Evolutionary conservation across 2,329 filamentous ascomycete genomes (phyloP).

Genomic region (Chrysosphaeria jannelii): DNA sequence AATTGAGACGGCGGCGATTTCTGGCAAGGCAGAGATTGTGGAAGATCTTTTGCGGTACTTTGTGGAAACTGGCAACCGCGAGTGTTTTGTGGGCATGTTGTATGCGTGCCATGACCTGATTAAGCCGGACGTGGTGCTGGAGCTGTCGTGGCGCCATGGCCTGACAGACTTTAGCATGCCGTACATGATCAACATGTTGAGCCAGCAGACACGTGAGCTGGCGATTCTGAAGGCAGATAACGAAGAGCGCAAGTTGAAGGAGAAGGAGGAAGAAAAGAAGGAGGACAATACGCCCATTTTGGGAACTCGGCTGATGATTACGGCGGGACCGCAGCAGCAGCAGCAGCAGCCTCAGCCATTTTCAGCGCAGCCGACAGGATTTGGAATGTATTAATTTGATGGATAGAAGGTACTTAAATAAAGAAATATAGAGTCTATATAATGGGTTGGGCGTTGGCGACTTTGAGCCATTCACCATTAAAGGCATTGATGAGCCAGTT

Average conservation of each 20-base stretch:
- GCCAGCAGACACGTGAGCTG: conserved; percentile 69
- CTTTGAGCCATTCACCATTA: conserved; percentile 71
- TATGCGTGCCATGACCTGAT: conserved; percentile 97
- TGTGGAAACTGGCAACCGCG: conserved; percentile 92
- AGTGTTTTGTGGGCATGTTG: conserved; percentile 99
- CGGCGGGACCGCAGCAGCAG: conserved; percentile 33
- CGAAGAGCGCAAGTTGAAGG: conserved; percentile 22
- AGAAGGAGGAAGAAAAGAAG: conserved; percentile 31
- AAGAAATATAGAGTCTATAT: too few species aligned
- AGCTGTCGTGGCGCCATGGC: conserved; percentile 88
- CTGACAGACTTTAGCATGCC: conserved; percentile 97
- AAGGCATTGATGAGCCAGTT: conserved; percentile 95
- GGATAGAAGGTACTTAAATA: too few species aligned
- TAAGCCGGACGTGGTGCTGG: conserved; percentile 69
- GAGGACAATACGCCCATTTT: conserved; percentile 88
- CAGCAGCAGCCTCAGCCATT: conserved; percentile 26
- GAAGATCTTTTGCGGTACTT: conserved; percentile 94
- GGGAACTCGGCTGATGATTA: conserved; percentile 79
- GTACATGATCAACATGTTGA: conserved; percentile 96
- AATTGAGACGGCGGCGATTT: conserved; percentile 88
- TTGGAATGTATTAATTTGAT: conserved; percentile 33
- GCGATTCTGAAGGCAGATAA: conserved; percentile 77
- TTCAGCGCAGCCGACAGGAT: conserved; percentile 64
- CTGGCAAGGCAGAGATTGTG: conserved; percentile 67
- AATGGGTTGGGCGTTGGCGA: conserved; percentile 18